Evolutionary conservation across 2,329 filamentous ascomycete species (phyloP).

Genomic region (Alternaria hordeiaustralica): DNA sequence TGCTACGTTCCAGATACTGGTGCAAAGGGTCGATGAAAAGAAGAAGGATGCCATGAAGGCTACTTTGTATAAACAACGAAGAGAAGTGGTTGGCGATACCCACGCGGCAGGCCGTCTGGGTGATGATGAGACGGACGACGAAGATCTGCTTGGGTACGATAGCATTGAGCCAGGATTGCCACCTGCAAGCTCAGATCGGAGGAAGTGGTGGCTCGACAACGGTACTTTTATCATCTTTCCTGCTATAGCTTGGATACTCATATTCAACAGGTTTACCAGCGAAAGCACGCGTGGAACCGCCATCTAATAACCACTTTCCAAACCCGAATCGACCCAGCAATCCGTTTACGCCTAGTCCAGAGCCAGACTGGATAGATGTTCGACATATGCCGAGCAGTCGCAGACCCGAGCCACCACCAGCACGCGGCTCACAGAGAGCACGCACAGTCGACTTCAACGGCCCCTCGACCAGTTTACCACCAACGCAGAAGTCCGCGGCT

Average conservation of each 20-base stretch:
- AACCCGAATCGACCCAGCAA: conserved; percentile 81
- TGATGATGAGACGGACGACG: conserved; percentile 70
- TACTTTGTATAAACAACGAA: conserved; percentile 73
- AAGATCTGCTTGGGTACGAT: conserved; percentile 81
- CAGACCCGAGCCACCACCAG: conserved; percentile 41
- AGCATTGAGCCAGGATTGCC: conserved; percentile 79
- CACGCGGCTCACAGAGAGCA: conserved; percentile 38
- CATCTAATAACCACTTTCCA: conserved; percentile 66
- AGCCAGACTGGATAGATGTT: conserved; percentile 81
- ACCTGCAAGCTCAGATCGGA: conserved; percentile 66
- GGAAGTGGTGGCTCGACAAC: conserved; percentile 71
- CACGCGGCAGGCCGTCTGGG: conserved; percentile 60
- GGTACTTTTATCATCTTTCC: conserved; percentile 63
- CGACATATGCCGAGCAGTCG: conserved; percentile 24
- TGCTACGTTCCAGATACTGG: conserved; percentile 82
- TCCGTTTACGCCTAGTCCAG: conserved; percentile 75
- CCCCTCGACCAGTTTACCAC: conserved; percentile 29
- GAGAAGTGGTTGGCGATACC: conserved; percentile 69
- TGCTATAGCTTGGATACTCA: conserved; percentile 29
- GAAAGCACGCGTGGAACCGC: conserved; percentile 72
- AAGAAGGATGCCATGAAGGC: conserved; percentile 74
- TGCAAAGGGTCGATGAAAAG: conserved; percentile 79
- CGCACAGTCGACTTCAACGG: conserved; percentile 41
- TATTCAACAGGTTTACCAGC: conserved; percentile 68
- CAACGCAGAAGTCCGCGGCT: conserved; percentile 25